Evolutionary conservation across 2,329 filamentous ascomycete genomes (phyloP).

Genomic region (Kalmusia sp.): DNA sequence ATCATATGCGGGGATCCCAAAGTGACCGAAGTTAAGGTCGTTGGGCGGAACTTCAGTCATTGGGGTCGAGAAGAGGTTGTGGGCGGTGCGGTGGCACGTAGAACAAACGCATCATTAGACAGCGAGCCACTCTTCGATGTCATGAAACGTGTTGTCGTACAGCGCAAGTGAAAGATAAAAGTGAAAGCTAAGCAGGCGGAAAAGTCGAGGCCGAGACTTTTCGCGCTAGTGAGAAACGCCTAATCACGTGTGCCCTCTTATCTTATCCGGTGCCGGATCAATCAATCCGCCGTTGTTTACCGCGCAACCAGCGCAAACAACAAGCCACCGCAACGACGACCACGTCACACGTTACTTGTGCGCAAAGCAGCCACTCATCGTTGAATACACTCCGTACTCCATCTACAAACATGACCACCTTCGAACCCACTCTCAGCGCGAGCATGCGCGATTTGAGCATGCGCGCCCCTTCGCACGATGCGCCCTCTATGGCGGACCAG

Average conservation of each 20-base stretch:
- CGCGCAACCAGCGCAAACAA: conserved; percentile 35
- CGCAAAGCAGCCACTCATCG: neutral
- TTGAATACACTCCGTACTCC: conserved; percentile 11
- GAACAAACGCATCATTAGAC: conserved; percentile 33
- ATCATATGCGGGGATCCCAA: conserved; percentile 59
- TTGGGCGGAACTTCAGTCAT: conserved; percentile 63
- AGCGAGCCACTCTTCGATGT: neutral
- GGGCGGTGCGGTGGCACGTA: conserved; percentile 14
- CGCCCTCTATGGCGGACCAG: conserved; percentile 74
- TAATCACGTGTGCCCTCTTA: conserved; percentile 32
- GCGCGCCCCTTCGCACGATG: conserved; percentile 64
- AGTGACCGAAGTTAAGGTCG: conserved; percentile 62
- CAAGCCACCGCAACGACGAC: conserved; percentile 18
- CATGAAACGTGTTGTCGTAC: neutral
- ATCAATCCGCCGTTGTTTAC: conserved; percentile 33
- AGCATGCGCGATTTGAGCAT: conserved; percentile 70
- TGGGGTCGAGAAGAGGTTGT: conserved; percentile 49
- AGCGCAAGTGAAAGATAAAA: neutral
- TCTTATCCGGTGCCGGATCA: conserved; percentile 17
- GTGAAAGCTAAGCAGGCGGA: conserved; percentile 7
- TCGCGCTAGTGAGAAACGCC: conserved; percentile 33
- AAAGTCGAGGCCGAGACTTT: conserved; percentile 16
- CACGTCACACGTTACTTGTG: conserved; percentile 22
- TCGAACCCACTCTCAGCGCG: conserved; percentile 73
- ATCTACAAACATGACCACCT: conserved; percentile 63